Evolutionary conservation across 2,329 filamentous ascomycete species (phyloP).

Genomic region (Fusarium torreyae): DNA sequence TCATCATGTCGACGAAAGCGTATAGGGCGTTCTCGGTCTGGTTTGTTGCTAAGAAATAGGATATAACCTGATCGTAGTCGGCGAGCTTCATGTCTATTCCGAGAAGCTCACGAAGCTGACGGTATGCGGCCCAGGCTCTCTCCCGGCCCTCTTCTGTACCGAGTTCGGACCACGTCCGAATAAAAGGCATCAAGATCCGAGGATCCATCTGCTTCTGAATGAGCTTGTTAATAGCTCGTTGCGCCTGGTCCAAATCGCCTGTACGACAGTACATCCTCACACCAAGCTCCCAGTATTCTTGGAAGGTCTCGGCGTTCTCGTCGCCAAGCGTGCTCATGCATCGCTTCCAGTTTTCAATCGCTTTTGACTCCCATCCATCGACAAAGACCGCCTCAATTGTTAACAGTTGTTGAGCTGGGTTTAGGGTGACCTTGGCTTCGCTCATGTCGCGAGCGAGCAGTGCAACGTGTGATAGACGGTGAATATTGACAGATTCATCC

Average conservation of each 20-base stretch:
- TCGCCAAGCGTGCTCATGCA: constrained; percentile 68
- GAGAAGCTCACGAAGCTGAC: constrained; percentile 73
- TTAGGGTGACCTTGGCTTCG: constrained; percentile 69
- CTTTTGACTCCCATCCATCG: constrained; percentile 71
- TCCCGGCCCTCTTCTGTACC: constrained; percentile 62
- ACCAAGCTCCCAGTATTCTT: constrained; percentile 75
- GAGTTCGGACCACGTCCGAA: constrained; percentile 74
- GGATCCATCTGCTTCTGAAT: constrained; percentile 65
- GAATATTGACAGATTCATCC: constrained; percentile 64
- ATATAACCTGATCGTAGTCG: constrained; percentile 83
- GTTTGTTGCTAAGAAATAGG: constrained; percentile 77
- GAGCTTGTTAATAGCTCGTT: constrained; percentile 69
- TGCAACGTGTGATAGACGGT: constrained; percentile 73
- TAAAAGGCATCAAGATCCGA: constrained; percentile 76
- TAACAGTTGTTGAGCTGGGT: constrained; percentile 72
- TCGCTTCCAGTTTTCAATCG: constrained; percentile 75
- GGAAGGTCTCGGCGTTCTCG: constrained; percentile 61
- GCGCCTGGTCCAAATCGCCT: constrained; percentile 72
- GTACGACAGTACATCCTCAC: constrained; percentile 73
- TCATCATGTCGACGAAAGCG: constrained; percentile 93
- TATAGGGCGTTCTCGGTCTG: constrained; percentile 78
- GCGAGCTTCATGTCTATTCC: constrained; percentile 74
- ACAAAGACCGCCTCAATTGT: constrained; percentile 79
- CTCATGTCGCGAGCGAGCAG: constrained; percentile 77
- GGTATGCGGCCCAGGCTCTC: constrained; percentile 78